A percentile compares a stretch with the other conserved stretches of the same genome.
phyloP scores from a whole-genome alignment of 352 stramenopile genomes.

The Phytophthora fragariae region DNA sequence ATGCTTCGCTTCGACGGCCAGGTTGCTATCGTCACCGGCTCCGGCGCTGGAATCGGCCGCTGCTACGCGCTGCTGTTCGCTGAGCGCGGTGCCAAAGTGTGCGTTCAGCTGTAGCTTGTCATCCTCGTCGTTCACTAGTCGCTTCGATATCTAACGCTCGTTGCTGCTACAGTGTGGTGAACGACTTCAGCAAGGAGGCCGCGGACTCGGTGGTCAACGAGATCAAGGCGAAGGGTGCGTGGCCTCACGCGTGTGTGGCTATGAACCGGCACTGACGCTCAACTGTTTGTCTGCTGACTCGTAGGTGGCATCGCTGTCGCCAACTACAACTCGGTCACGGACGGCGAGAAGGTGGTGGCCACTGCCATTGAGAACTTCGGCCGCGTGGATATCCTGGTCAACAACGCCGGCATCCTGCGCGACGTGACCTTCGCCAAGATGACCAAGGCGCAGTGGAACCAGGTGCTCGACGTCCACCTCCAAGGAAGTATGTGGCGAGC shows the following conservation, averaged over 20 bases:
- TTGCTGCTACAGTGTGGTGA: constrained; percentile 62
- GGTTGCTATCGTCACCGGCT: constrained; percentile 84
- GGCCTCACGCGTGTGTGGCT: neutral
- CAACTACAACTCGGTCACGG: constrained; percentile 88
- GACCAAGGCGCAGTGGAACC: constrained; percentile 89
- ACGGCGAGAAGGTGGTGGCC: constrained; percentile 84
- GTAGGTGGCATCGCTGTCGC: constrained; percentile 70
- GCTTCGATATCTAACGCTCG: constrained; percentile 10
- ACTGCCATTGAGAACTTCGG: constrained; percentile 76
- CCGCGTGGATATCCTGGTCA: constrained; percentile 87
- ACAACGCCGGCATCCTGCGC: constrained; percentile 96
- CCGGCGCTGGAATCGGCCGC: constrained; percentile 76
- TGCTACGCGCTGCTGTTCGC: constrained; percentile 80
- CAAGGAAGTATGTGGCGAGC: constrained; percentile 61
- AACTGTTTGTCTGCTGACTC: constrained; percentile 1
- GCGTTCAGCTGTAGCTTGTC: constrained; percentile 30
- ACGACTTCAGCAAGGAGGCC: constrained; percentile 72
- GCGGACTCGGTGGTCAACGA: constrained; percentile 81
- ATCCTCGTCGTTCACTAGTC: neutral
- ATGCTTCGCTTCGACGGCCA: constrained; percentile 83
- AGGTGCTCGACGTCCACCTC: constrained; percentile 85
- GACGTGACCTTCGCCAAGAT: constrained; percentile 92
- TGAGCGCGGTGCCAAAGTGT: constrained; percentile 85
- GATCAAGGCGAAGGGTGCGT: constrained; percentile 75
- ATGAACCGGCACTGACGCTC: constrained; percentile 8